Base-by-base conservation (phyloP, 495 filamentous ascomycete species). In the Hypoxylon fragiforme region DNA sequence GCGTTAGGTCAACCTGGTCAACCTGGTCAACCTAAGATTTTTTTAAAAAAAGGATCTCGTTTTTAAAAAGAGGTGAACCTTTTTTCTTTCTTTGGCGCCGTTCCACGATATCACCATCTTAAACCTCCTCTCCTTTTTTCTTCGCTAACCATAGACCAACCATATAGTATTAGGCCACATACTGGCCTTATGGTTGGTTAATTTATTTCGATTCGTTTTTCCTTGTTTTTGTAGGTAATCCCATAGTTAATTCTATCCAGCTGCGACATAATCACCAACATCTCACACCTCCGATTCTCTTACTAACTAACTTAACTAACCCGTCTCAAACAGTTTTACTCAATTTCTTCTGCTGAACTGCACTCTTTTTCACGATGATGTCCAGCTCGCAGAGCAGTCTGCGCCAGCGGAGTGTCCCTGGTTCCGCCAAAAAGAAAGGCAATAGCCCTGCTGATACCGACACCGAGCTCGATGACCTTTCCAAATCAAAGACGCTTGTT, bases 361-460 rank as follows among this genome's bases (percentile, higher is more conserved):
- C 52, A 44, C 22, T 58, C 50, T 16, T 62, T 50, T 60, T 35
- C n/a, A 12, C 31, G 3, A 57, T 26, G 60, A 78, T 76, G 74
- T 48, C 73, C 46, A 64, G 72, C 48, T 73, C 74, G 44, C 73
- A 77, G 62, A 76, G 77, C 58, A 74, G 73, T 63, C 61, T 81
- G 67, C 77, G 80, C 61, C 79, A 81, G 68, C 70, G 79, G 52
- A 78, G 76, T 46, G 76, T 80, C 47, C 67, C 63, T 45, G 64
- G 59, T 50, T 60, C 71, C 45, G 50, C 60, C 11, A 79, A 77
- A 58, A 81, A 80, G 64, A 65, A 72, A 47, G 74, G 69, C 44
- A 58, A 60, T 2, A 56, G 55, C 9, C 50, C 58, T 34, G 47
- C 69, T 50, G 57, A 67, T 22, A 61, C 67, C n/a, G 78, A 79